phyloP scores from a whole-genome alignment of 169 alveolate species.

The Cryptosporidium tyzzeri region DNA sequence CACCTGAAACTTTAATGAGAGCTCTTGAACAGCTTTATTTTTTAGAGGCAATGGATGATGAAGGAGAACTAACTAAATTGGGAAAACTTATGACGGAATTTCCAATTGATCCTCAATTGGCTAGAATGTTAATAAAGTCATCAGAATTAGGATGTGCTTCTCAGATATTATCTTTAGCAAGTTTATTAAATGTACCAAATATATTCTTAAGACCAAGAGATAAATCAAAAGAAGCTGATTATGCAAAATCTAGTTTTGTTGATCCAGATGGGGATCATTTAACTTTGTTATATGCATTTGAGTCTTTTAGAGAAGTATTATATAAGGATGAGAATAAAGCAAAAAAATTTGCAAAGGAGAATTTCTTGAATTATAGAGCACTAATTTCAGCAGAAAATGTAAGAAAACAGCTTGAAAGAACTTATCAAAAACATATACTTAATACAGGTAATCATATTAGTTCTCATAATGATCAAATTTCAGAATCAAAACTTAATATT shows the following conservation, averaged over 20 bases:
- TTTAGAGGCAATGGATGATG: slow-evolving; percentile 98
- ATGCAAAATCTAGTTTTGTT: slow-evolving; percentile 92
- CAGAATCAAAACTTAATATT: slow-evolving; percentile 77
- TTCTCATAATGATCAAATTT: slow-evolving; percentile 54
- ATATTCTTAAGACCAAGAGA: slow-evolving; percentile 94
- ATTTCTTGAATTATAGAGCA: slow-evolving; percentile 90
- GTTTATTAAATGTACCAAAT: slow-evolving; percentile 93
- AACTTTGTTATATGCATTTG: slow-evolving; percentile 91
- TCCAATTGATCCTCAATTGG: slow-evolving; percentile 98
- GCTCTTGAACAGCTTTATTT: slow-evolving; percentile 96
- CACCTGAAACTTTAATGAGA: slow-evolving; percentile 98
- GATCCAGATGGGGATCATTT: slow-evolving; percentile 98
- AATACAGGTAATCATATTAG: slow-evolving; percentile 69
- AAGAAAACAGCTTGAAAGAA: slow-evolving; percentile 89
- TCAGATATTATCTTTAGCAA: slow-evolving; percentile 91
- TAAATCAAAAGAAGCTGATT: slow-evolving; percentile 89
- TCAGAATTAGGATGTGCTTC: slow-evolving; percentile 88
- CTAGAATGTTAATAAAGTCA: slow-evolving; percentile 91
- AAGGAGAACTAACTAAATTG: slow-evolving; percentile 95
- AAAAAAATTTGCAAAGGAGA: slow-evolving; percentile 90
- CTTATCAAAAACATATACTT: slow-evolving; percentile 85
- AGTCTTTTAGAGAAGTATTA: slow-evolving; percentile 75
- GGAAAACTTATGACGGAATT: slow-evolving; percentile 98
- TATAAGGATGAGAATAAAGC: slow-evolving; percentile 84
- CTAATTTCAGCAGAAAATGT: slow-evolving; percentile 92